Percentiles rank a stretch among this genome's conserved stretches.
Conservation (phyloP, 2,329 filamentous ascomycete genomes). For the Fusarium duplospermum region DNA sequence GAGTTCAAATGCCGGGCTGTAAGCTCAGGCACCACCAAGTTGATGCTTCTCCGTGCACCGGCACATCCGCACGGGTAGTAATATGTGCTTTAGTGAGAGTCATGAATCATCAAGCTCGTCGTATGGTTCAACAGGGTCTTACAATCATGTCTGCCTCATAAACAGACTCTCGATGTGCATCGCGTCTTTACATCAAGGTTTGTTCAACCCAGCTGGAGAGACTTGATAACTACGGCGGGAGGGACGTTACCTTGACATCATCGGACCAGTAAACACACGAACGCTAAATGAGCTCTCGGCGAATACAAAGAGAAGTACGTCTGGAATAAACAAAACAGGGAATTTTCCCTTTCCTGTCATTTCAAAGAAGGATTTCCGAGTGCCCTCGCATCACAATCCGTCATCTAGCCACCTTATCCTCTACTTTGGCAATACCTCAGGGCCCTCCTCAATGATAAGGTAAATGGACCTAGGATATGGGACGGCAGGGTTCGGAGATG, state of each 20-base stretch:
- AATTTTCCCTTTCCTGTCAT: too few relatives aligned
- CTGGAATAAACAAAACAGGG: too few relatives aligned
- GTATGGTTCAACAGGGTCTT: constrained; percentile 10
- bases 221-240: not conserved
- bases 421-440: too few relatives aligned
- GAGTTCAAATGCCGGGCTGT: not conserved
- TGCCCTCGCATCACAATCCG: too few relatives aligned
- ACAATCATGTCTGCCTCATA: not conserved
- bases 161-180: not conserved
- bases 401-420: too few relatives aligned
- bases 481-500: not conserved
- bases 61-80: not conserved
- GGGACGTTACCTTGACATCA: not conserved
- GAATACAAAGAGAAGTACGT: too few relatives aligned
- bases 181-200: not conserved
- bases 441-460: not conserved
- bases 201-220: not conserved
- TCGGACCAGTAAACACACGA: too few relatives aligned
- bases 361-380: too few relatives aligned
- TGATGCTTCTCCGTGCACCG: not conserved
- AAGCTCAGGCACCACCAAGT: not conserved
- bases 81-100: not conserved
- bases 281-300: too few relatives aligned
- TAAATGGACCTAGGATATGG: not conserved
- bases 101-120: constrained; percentile 2